These are phyloP conservation scores for Smallanthus sonchifolius DNA, from an alignment of 129 eudicot genomes.

Conservation along the genomic window DNA sequence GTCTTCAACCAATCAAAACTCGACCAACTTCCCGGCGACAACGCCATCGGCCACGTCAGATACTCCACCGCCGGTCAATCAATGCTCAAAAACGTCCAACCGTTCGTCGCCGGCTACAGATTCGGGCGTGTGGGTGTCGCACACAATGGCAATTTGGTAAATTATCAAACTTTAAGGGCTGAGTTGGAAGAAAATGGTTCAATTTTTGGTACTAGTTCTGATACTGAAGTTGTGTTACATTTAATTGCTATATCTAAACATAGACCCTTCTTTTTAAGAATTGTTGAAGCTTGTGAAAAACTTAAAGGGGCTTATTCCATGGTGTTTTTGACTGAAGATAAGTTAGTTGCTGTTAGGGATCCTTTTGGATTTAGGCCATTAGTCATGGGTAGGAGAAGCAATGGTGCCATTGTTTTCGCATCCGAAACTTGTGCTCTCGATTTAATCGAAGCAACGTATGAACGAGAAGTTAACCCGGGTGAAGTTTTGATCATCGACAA, in stretches of 20 bases:
- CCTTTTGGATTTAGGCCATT: constrained; percentile 85
- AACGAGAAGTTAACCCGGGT: constrained; percentile 79
- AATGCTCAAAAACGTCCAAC: constrained; percentile 78
- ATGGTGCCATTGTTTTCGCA: constrained; percentile 84
- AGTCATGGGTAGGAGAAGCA: constrained; percentile 82
- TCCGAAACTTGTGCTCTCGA: constrained; percentile 91
- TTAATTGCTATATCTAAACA: constrained; percentile 70
- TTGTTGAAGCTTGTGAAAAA: constrained; percentile 84
- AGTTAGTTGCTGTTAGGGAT: constrained; percentile 84
- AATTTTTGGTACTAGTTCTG: constrained; percentile 73
- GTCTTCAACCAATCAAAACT: constrained; percentile 67
- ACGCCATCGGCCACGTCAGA: constrained; percentile 77
- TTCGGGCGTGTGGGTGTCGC: constrained; percentile 88
- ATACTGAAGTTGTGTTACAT: constrained; percentile 89
- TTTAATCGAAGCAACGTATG: constrained; percentile 73
- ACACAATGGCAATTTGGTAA: constrained; percentile 82
- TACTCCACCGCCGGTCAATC: constrained; percentile 83
- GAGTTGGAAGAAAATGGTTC: constrained; percentile 83
- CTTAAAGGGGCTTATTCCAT: constrained; percentile 81
- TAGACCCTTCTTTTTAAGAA: constrained; percentile 62
- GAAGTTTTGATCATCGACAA: constrained; percentile 77
- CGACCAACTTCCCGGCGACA: constrained; percentile 65
- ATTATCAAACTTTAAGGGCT: constrained; percentile 53
- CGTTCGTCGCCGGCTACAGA: constrained; percentile 68
- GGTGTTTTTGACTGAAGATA: constrained; percentile 88